A percentile compares a stretch with the other conserved stretches of the same genome.
Evolutionary conservation across 768 basidiomycete genomes (phyloP).

Genomic region (Tylopilus balloui): DNA sequence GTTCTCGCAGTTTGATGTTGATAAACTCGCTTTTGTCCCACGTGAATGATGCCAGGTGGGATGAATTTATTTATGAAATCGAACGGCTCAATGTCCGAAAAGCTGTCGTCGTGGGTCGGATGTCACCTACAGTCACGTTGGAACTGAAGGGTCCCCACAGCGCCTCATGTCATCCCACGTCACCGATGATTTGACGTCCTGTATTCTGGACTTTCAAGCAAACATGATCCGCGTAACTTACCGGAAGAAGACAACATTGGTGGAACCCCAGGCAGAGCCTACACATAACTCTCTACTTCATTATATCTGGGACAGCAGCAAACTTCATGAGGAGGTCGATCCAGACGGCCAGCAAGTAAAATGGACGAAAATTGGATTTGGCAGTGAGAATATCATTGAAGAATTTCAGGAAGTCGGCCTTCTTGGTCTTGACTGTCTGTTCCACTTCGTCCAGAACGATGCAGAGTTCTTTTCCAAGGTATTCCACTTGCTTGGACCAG

Average conservation of each 20-base stretch:
- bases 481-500: not conserved
- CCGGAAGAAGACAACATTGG: conserved; percentile 73
- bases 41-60: conserved; percentile 74
- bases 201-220: conserved; percentile 84
- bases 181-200: conserved; percentile 76
- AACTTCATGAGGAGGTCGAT: conserved; percentile 50
- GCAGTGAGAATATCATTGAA: conserved; percentile 63
- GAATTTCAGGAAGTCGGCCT: conserved; percentile 80
- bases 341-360: conserved; percentile 48
- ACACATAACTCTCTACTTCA: conserved; percentile 53
- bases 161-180: conserved; percentile 80
- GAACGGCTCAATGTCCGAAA: conserved; percentile 75
- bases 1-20: conserved; percentile 67
- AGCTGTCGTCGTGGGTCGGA: conserved; percentile 67
- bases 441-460: conserved; percentile 65
- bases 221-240: conserved; percentile 77
- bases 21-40: conserved; percentile 82
- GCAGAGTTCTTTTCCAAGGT: conserved; percentile 76
- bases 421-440: conserved; percentile 79
- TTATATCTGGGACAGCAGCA: conserved; percentile 65
- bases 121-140: not conserved
- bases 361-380: conserved; percentile 79
- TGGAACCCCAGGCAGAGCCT: conserved; percentile 63
- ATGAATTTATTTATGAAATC: conserved; percentile 69
- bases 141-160: conserved; percentile 35